Conservation (phyloP, 805 yeast species). For the Cyberlindnera subsufficiens region DNA sequence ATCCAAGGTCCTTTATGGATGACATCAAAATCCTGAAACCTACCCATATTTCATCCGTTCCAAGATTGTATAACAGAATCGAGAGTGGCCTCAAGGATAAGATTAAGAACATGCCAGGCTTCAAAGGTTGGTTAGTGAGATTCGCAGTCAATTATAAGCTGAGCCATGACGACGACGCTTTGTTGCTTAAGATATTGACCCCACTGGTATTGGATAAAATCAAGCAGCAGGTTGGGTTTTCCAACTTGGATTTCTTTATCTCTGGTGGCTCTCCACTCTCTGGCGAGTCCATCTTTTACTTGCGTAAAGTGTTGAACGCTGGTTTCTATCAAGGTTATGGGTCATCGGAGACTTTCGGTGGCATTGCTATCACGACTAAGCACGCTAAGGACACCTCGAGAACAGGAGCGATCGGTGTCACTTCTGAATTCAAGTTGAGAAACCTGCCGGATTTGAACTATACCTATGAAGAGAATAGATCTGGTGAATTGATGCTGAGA, state of each 20-base stretch:
- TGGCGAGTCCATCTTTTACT: conserved; percentile 51
- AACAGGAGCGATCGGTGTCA: conserved; percentile 53
- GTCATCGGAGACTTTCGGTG: conserved; percentile 67
- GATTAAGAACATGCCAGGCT: conserved; percentile 37
- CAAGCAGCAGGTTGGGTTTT: conserved; percentile 42
- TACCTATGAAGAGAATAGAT: conserved; percentile 33
- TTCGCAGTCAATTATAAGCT: conserved; percentile 38
- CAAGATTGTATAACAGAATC: conserved; percentile 56
- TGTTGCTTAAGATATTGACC: conserved; percentile 30
- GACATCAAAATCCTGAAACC: conserved; percentile 55
- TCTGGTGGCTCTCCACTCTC: conserved; percentile 72
- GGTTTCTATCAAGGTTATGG: conserved; percentile 72
- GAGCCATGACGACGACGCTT: conserved; percentile 30
- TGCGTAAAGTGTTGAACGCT: conserved; percentile 55
- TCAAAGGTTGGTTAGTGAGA: conserved; percentile 35
- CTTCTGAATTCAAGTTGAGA: conserved; percentile 52
- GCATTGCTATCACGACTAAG: conserved; percentile 39
- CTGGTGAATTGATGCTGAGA: conserved; percentile 58
- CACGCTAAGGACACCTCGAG: conserved; percentile 44
- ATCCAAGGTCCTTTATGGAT: conserved; percentile 46
- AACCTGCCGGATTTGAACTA: conserved; percentile 64
- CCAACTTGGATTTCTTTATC: conserved; percentile 32
- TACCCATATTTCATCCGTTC: conserved; percentile 49
- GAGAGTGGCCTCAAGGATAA: conserved; percentile 54
- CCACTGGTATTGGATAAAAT: conserved; percentile 36